A percentile compares a stretch with the other conserved stretches of the same genome.
Conservation (phyloP, 805 yeast species). For the Wickerhamiella musiphila region DNA sequence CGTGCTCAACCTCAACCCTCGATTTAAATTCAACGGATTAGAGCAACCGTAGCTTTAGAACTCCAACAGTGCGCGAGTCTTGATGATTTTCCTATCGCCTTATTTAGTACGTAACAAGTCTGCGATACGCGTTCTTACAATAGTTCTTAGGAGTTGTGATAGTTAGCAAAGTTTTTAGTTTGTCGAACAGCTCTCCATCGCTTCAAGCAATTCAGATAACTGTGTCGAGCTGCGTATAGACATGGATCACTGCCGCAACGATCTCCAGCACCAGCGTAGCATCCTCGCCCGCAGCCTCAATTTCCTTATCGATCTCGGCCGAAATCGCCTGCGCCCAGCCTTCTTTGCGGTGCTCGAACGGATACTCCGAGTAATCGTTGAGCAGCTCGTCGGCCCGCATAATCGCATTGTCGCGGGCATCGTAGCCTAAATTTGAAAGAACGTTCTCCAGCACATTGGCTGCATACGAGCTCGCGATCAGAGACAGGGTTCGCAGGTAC, state of each 20-base stretch:
- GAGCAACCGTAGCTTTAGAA: too few relatives aligned
- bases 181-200: too few relatives aligned
- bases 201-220: too few relatives aligned
- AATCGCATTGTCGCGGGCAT: constrained; percentile 80
- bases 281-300: constrained; percentile 16
- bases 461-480: constrained; percentile 82
- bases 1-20: too few relatives aligned
- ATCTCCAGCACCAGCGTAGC: constrained; percentile 56
- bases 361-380: constrained; percentile 67
- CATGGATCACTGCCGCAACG: constrained; percentile 80
- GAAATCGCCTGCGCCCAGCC: constrained; percentile 31
- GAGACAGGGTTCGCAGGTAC: constrained; percentile 58
- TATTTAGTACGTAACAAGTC: too few relatives aligned
- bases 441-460: constrained; percentile 94
- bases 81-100: too few relatives aligned
- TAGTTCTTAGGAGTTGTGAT: too few relatives aligned
- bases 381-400: constrained; percentile 86
- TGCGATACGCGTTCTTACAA: too few relatives aligned
- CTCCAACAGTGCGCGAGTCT: too few relatives aligned
- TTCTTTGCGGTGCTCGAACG: constrained; percentile 43
- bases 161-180: too few relatives aligned
- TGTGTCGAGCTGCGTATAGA: constrained; percentile 78
- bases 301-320: constrained; percentile 34
- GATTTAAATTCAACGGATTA: too few relatives aligned
- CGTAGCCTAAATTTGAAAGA: constrained; percentile 52